Conservation (phyloP, 2,329 filamentous ascomycete genomes). For the Phialemonium atrogriseum region DNA sequence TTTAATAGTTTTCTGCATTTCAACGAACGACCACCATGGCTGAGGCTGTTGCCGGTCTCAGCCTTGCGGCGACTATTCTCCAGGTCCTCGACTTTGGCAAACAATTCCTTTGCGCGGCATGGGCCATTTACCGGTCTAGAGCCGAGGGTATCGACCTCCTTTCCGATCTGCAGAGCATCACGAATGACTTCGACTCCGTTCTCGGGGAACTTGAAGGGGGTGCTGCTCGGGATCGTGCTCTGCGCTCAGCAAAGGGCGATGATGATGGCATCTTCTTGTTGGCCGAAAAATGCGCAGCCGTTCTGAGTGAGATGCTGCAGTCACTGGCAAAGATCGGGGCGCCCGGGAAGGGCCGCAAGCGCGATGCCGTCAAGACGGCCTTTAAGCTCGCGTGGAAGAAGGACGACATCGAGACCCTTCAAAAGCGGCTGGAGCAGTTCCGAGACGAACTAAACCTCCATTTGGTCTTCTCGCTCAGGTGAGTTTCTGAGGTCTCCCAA, state of each 20-base stretch:
- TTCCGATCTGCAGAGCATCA: background rate
- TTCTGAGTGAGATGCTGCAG: no score
- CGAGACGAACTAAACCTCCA: background rate
- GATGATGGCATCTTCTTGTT: no score
- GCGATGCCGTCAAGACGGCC: background rate
- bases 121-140: background rate
- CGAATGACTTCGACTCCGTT: no score
- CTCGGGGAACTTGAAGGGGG: no score
- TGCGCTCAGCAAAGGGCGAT: no score
- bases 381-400: background rate
- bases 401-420: background rate
- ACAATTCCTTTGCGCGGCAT: background rate
- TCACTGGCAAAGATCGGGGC: background rate
- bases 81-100: background rate
- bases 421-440: background rate
- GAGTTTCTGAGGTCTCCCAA: no score
- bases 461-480: background rate
- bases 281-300: no score
- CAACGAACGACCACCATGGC: no score
- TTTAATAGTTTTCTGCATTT: no score
- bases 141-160: background rate
- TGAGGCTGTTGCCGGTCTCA: background rate
- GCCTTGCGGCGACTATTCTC: background rate
- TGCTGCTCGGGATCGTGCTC: no score
- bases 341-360: background rate